phyloP scores from a whole-genome alignment of 805 yeast species.

The Lipomyces mesembrius region DNA sequence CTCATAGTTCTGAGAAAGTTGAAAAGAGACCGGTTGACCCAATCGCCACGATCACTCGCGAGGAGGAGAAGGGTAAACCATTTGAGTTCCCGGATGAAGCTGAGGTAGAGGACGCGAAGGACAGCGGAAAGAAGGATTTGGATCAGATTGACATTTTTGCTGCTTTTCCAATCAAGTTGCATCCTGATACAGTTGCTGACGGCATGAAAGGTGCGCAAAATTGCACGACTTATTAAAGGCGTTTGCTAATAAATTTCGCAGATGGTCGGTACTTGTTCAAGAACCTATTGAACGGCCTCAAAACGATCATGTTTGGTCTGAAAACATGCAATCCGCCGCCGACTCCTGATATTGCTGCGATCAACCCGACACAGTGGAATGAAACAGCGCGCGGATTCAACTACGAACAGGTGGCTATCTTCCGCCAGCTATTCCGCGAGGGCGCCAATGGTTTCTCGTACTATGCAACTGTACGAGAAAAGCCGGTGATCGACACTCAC shows the following conservation, averaged over 20 bases:
- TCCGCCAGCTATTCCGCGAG: constrained; percentile 78
- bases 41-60: constrained; percentile 27
- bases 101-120: constrained; percentile 21
- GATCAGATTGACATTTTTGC: constrained; percentile 52
- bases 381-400: constrained; percentile 84
- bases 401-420: constrained; percentile 78
- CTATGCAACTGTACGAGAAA: constrained; percentile 57
- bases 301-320: constrained; percentile 85
- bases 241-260: constrained; percentile 50
- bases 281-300: constrained; percentile 85
- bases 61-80: constrained; percentile 38
- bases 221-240: neutral
- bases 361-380: constrained; percentile 69
- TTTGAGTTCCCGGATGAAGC: constrained; percentile 30
- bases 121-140: constrained; percentile 32
- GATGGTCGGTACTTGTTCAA: constrained; percentile 88
- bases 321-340: constrained; percentile 90
- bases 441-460: constrained; percentile 80
- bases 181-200: constrained; percentile 58
- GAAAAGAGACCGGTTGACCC: constrained; percentile 36
- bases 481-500: constrained; percentile 42
- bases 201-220: constrained; percentile 47
- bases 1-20: constrained; percentile 25
- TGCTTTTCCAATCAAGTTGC: constrained; percentile 62
- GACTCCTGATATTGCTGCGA: constrained; percentile 51